These are phyloP conservation scores for Lentinula raphanica DNA, from an alignment of 768 basidiomycete species.

Conservation along the genomic window DNA sequence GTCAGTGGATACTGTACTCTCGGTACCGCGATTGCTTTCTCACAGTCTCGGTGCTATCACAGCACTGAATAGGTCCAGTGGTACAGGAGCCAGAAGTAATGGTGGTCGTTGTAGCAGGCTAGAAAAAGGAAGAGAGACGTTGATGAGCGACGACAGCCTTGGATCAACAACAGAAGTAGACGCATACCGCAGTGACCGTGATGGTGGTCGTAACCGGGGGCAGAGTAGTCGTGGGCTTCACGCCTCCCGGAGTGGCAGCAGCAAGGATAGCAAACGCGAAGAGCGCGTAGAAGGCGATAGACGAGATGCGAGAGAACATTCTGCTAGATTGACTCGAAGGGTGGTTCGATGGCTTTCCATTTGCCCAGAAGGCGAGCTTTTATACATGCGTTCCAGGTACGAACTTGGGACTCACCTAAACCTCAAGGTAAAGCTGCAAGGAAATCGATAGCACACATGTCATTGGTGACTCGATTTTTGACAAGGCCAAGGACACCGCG, in stretches of 20 bases:
- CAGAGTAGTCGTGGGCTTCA: background rate
- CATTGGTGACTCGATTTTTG: too few relatives aligned
- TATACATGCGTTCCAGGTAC: background rate
- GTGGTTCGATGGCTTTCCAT: background rate
- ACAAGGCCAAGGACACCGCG: too few relatives aligned
- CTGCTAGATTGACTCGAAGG: background rate
- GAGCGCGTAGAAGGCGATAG: background rate
- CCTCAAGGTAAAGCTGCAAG: too few relatives aligned
- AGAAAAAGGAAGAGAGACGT: background rate
- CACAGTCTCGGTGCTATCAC: slow-evolving; percentile 8
- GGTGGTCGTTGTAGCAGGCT: background rate
- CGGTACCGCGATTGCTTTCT: background rate
- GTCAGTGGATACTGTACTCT: background rate
- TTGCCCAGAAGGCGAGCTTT: background rate
- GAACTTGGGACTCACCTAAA: too few relatives aligned
- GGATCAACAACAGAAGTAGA: background rate
- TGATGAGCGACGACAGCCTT: background rate
- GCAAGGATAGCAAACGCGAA: background rate
- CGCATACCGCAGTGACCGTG: background rate
- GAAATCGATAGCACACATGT: too few relatives aligned
- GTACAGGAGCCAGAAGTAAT: slow-evolving; percentile 6
- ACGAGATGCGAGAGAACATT: slow-evolving; percentile 1
- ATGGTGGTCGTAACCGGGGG: slow-evolving; percentile 1
- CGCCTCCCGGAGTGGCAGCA: background rate
- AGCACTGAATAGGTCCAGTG: slow-evolving; percentile 16